A percentile compares a stretch with the other conserved stretches of the same genome.
Evolutionary conservation across 83 land plant species (phyloP).

Genomic region (Picea abies): DNA sequence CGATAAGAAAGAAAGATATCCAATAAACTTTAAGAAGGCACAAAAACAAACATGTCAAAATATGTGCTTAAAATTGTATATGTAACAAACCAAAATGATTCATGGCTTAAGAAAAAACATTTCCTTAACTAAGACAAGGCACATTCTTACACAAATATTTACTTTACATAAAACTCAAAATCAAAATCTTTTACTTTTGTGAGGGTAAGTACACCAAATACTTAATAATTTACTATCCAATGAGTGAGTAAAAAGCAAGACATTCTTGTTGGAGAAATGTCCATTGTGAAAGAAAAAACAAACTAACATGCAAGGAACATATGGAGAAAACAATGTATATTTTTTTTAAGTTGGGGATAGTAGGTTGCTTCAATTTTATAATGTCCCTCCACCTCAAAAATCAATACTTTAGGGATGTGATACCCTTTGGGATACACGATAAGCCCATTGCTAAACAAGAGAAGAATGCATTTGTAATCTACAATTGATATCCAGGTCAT

Average conservation of each 20-base stretch:
- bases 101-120: not conserved
- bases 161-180: slow-evolving; percentile 4
- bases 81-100: not conserved
- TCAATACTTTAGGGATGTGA: too few species aligned
- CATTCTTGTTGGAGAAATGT: not conserved
- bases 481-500: slow-evolving; percentile 33
- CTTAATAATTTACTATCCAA: not conserved
- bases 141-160: slow-evolving; percentile 3
- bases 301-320: not conserved
- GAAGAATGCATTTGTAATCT: slow-evolving; percentile 94
- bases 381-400: not conserved
- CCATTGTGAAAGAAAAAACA: not conserved
- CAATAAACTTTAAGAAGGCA: not conserved
- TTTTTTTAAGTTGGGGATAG: too few species aligned
- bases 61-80: not conserved
- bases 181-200: not conserved
- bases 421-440: not conserved
- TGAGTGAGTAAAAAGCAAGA: not conserved
- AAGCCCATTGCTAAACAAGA: slow-evolving; percentile 45
- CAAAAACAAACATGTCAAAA: not conserved
- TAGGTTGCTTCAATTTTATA: not conserved
- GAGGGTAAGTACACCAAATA: too few species aligned
- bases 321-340: not conserved
- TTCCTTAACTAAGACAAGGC: not conserved
- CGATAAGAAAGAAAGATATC: not conserved